A percentile compares a stretch with the other conserved stretches of the same genome.
Evolutionary conservation across 768 basidiomycete species (phyloP).

Genomic region (Naganishia kalamii): DNA sequence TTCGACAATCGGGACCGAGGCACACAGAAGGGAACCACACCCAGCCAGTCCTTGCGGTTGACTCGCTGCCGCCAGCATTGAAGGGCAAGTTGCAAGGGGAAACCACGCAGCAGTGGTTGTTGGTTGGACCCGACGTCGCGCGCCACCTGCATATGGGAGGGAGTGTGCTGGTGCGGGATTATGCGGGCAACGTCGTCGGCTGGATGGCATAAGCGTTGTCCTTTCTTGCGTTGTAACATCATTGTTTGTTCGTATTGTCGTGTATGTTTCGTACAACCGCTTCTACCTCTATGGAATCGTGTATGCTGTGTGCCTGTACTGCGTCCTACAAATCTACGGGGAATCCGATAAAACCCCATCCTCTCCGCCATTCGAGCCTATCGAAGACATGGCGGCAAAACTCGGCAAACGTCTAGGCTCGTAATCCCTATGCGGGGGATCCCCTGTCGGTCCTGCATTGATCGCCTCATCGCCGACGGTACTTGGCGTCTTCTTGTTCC

Average conservation of each 20-base stretch:
- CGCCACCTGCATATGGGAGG: conserved; percentile 22
- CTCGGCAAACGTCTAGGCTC: conserved; percentile 15
- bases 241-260: not conserved
- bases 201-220: conserved; percentile 16
- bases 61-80: not conserved
- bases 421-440: conserved; percentile 33
- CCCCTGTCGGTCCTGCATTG: conserved; percentile 35
- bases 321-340: not conserved
- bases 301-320: not conserved
- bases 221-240: too few relatives aligned
- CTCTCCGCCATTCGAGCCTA: not conserved
- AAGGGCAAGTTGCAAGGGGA: not conserved
- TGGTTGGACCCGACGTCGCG: conserved; percentile 24
- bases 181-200: conserved; percentile 19
- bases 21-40: too few relatives aligned
- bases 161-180: conserved; percentile 20
- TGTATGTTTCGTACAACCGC: too few relatives aligned
- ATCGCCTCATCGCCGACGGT: conserved; percentile 4
- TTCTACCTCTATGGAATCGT: not conserved
- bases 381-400: not conserved
- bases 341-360: not conserved
- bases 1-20: not conserved
- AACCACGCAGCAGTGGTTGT: conserved; percentile 7
- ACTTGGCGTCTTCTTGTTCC: not conserved
- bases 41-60: not conserved